phyloP scores from a whole-genome alignment of 1,284 basidiomycete genomes.

The Papiliotrema laurentii region DNA sequence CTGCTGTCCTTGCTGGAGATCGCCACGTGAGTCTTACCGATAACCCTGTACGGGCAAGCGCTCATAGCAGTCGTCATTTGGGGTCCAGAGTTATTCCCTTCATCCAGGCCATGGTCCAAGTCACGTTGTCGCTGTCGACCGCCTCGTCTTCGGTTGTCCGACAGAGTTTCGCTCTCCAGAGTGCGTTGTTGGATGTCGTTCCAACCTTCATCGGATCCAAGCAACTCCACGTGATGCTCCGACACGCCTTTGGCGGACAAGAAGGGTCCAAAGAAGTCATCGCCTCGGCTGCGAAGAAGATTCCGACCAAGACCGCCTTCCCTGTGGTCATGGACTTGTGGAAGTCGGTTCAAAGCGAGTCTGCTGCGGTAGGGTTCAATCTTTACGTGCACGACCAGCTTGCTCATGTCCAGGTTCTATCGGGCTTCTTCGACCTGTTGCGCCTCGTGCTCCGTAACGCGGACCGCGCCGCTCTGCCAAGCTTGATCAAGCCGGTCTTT shows the following conservation, averaged over 20 bases:
- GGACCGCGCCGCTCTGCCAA: conserved; percentile 61
- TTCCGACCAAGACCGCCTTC: conserved; percentile 63
- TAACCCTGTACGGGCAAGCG: not conserved
- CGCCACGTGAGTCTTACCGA: conserved; percentile 13
- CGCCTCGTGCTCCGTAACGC: conserved; percentile 63
- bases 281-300: conserved; percentile 63
- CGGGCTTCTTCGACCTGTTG: conserved; percentile 63
- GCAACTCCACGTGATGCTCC: conserved; percentile 47
- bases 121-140: conserved; percentile 56
- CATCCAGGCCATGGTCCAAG: conserved; percentile 66
- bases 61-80: conserved; percentile 59
- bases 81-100: conserved; percentile 80
- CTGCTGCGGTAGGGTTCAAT: conserved; percentile 17
- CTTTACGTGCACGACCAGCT: not conserved
- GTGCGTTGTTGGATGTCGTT: conserved; percentile 40
- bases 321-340: conserved; percentile 55
- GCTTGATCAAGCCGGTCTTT: conserved; percentile 69
- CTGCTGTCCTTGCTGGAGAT: conserved; percentile 56
- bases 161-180: conserved; percentile 26
- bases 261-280: conserved; percentile 32
- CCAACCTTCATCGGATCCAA: conserved; percentile 48
- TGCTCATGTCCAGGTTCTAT: conserved; percentile 22
- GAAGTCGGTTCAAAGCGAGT: conserved; percentile 34
- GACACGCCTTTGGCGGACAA: conserved; percentile 31
- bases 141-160: conserved; percentile 16